phyloP scores from a whole-genome alignment of 192 early-diverging fungal genomes.

The Podila epicladia region DNA sequence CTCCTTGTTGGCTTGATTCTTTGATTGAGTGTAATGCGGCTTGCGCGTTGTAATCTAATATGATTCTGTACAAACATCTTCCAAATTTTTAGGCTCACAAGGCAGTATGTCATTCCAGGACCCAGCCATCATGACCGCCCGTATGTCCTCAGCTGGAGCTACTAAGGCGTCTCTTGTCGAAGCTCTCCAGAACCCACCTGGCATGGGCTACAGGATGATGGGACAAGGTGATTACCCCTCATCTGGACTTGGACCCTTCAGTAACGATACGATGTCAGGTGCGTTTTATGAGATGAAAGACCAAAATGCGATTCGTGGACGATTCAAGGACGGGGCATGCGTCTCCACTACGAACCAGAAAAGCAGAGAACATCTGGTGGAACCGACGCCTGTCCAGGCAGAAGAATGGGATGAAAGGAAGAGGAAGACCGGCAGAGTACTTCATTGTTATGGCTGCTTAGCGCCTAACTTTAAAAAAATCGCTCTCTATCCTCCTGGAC shows the following conservation, averaged over 20 bases:
- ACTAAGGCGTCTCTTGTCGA: slow-evolving; percentile 25
- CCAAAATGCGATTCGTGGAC: not conserved
- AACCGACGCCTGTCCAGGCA: not conserved
- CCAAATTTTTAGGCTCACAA: not conserved
- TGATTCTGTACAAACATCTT: not conserved
- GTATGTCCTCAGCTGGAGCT: slow-evolving; percentile 29
- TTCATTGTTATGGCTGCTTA: not conserved
- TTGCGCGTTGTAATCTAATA: too few species aligned
- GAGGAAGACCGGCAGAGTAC: not conserved
- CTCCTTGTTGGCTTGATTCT: not conserved
- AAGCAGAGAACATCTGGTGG: too few species aligned
- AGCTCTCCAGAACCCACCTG: slow-evolving; percentile 29
- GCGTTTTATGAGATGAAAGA: slow-evolving; percentile 16
- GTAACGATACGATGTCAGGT: slow-evolving; percentile 27
- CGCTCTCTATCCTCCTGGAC: too few species aligned
- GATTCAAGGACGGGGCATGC: not conserved
- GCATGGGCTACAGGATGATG: slow-evolving; percentile 17
- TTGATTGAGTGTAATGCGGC: not conserved
- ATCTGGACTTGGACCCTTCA: slow-evolving; percentile 1
- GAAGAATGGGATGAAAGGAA: not conserved
- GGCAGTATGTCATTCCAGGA: slow-evolving; percentile 57
- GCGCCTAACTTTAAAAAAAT: too few species aligned
- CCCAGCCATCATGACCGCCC: slow-evolving; percentile 68
- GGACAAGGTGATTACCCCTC: not conserved
- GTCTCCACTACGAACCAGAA: too few species aligned